phyloP scores from a whole-genome alignment of 2,329 filamentous ascomycete species.

The Ophiosphaerella herpotricha region DNA sequence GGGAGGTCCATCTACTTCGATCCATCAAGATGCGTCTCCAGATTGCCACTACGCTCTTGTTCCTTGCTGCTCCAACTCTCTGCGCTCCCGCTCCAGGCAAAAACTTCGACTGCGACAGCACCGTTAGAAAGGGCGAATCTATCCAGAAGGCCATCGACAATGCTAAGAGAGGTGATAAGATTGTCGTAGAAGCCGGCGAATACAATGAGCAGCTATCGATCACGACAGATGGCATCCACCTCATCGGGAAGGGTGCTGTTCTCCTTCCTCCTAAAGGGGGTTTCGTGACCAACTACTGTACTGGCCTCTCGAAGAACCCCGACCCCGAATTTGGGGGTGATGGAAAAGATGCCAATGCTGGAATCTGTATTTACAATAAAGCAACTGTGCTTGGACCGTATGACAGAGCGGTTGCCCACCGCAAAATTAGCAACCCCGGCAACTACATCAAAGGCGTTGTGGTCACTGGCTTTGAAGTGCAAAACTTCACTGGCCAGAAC shows the following conservation, averaged over 20 bases:
- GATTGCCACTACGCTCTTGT: background rate
- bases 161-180: constrained; percentile 8
- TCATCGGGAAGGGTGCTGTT: constrained; percentile 11
- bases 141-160: constrained; percentile 12
- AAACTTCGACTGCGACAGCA: constrained; percentile 3
- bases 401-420: background rate
- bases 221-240: constrained; percentile 11
- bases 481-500: constrained; percentile 13
- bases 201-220: constrained; percentile 15
- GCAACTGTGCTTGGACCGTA: constrained; percentile 2
- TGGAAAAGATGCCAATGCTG: constrained; percentile 4
- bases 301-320: constrained; percentile 4
- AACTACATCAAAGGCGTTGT: constrained; percentile 13
- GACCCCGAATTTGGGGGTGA: background rate
- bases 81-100: constrained; percentile 1
- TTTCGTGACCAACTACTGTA: constrained; percentile 9
- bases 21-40: background rate
- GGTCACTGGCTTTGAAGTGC: constrained; percentile 13
- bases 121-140: constrained; percentile 7
- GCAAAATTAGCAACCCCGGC: constrained; percentile 1
- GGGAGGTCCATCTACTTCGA: no score
- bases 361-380: constrained; percentile 16
- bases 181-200: constrained; percentile 12
- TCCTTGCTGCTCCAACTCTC: background rate
- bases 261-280: constrained; percentile 4